Evolutionary conservation across 495 filamentous ascomycete species (phyloP).

Genomic region (Aspergillus carlsbadensis): DNA sequence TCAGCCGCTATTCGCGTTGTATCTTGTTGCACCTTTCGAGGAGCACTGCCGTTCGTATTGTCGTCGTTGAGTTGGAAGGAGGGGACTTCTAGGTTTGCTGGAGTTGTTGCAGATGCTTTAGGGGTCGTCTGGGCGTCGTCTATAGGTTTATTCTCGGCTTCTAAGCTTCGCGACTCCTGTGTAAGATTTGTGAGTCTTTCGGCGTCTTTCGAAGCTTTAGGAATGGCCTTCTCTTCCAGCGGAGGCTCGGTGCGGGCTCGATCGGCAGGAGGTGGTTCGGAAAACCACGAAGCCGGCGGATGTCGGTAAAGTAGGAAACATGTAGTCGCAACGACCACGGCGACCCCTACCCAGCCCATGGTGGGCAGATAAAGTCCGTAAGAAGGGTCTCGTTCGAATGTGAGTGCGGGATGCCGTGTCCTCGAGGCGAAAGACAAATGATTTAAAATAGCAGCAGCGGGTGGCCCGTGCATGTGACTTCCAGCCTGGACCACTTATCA

Average conservation of each 20-base stretch:
- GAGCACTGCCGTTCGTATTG: background rate
- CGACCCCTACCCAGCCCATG: conserved; percentile 42
- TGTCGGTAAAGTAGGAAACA: conserved; percentile 36
- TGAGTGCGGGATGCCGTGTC: background rate
- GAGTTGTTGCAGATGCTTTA: conserved; percentile 38
- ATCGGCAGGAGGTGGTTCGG: conserved; percentile 17
- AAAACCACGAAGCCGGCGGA: conserved; percentile 25
- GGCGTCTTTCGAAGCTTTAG: conserved; percentile 14
- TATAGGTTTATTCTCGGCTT: conserved; percentile 13
- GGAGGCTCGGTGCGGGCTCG: conserved; percentile 25
- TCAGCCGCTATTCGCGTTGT: conserved; percentile 14
- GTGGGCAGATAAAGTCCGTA: conserved; percentile 12
- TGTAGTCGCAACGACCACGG: conserved; percentile 31
- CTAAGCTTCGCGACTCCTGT: background rate
- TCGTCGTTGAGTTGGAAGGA: conserved; percentile 30
- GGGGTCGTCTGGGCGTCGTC: conserved; percentile 49
- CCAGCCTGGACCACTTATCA: background rate
- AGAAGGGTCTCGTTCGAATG: background rate
- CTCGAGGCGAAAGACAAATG: background rate
- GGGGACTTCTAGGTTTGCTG: conserved; percentile 33
- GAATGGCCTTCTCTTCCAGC: conserved; percentile 14
- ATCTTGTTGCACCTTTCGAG: background rate
- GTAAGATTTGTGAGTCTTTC: background rate
- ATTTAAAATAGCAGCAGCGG: background rate
- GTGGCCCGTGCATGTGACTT: conserved; percentile 8